A percentile compares a stretch with the other conserved stretches of the same genome.
Evolutionary conservation across 2,329 filamentous ascomycete genomes (phyloP).

Genomic region (Penicillium verrucosum): DNA sequence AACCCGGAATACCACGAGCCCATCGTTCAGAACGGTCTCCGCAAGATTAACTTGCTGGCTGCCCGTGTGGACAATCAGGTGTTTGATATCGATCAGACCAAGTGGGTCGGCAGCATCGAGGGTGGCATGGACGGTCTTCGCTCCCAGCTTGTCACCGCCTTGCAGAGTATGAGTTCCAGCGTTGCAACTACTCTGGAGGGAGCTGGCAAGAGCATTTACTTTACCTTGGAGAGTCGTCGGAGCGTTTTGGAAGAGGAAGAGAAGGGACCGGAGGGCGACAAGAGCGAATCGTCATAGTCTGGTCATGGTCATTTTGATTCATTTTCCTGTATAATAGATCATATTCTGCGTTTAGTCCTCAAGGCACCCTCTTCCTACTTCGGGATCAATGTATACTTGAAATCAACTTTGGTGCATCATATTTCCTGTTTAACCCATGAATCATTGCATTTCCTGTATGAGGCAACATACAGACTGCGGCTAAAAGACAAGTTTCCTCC

Average conservation of each 20-base stretch:
- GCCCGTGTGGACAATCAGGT: conserved; percentile 81
- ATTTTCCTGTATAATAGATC: conserved; percentile 38
- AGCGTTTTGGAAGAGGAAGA: conserved; percentile 74
- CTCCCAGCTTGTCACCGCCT: conserved; percentile 73
- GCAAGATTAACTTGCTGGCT: conserved; percentile 83
- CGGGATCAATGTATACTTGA: conserved; percentile 24
- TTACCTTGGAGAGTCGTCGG: conserved; percentile 80
- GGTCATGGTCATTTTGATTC: conserved; percentile 11
- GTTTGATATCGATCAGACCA: conserved; percentile 70
- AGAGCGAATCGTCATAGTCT: conserved; percentile 33
- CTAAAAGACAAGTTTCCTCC: not conserved
- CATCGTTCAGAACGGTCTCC: conserved; percentile 72
- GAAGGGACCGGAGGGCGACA: conserved; percentile 35
- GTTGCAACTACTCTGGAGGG: conserved; percentile 77
- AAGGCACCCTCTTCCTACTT: conserved; percentile 16
- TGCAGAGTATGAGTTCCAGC: conserved; percentile 75
- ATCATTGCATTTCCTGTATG: not conserved
- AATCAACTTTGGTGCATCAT: conserved; percentile 10
- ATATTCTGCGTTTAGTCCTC: conserved; percentile 25
- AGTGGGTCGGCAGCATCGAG: conserved; percentile 72
- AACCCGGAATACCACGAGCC: conserved; percentile 80
- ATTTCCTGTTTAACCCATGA: not conserved
- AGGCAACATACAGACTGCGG: not conserved
- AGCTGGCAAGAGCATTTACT: conserved; percentile 75
- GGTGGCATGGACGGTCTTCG: conserved; percentile 78